These are phyloP conservation scores for Babjeviella inositovora DNA, from an alignment of 805 yeast species.

Conservation along the genomic window DNA sequence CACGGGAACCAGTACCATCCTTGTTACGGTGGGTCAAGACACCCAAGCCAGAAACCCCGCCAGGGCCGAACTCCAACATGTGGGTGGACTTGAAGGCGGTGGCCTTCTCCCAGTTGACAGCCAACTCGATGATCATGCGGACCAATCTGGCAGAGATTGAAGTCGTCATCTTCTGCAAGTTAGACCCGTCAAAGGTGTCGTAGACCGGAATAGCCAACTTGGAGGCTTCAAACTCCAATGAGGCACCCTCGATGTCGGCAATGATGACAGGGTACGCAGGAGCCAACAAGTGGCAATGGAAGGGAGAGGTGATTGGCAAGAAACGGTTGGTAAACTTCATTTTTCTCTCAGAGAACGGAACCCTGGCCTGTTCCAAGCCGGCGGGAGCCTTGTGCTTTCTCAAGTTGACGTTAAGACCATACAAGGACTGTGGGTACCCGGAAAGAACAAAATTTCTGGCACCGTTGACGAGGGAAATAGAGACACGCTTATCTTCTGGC, in stretches of 20 bases:
- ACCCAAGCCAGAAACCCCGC: conserved; percentile 95
- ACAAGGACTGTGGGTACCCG: conserved; percentile 96
- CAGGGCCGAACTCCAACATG: conserved; percentile 95
- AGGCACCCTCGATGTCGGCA: conserved; percentile 44
- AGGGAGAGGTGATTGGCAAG: conserved; percentile 90
- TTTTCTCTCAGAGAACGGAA: conserved; percentile 89
- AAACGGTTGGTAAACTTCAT: conserved; percentile 86
- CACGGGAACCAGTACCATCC: conserved; percentile 95
- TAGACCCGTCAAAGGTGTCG: conserved; percentile 78
- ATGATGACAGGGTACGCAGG: conserved; percentile 55
- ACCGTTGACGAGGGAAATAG: conserved; percentile 85
- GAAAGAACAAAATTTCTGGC: conserved; percentile 90
- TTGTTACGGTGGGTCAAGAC: conserved; percentile 92
- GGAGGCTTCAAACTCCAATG: conserved; percentile 34
- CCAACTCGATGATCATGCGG: conserved; percentile 71
- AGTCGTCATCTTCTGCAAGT: conserved; percentile 38
- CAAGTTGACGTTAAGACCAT: conserved; percentile 84
- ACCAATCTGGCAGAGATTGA: conserved; percentile 56
- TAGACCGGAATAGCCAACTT: conserved; percentile 73
- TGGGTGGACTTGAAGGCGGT: conserved; percentile 75
- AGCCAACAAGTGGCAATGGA: conserved; percentile 79
- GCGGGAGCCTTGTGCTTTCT: conserved; percentile 91
- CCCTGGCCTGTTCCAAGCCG: conserved; percentile 89
- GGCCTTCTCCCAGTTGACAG: conserved; percentile 91
- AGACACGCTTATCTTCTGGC: conserved; percentile 83